Evolutionary conservation across 805 yeast species (phyloP).

Genomic region (Monosporozyma unispora): DNA sequence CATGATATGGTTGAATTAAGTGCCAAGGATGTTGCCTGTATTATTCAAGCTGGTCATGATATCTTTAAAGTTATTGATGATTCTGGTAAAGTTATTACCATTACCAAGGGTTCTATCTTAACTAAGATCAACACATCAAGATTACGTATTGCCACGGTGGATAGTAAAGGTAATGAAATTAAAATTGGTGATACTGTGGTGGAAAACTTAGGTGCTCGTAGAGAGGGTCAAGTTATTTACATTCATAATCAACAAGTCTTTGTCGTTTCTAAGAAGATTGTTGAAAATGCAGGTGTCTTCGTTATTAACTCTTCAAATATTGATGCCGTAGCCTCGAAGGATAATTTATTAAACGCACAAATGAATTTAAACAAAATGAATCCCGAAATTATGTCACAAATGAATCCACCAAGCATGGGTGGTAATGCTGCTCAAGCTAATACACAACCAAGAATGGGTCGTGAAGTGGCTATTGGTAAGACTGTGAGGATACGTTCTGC

Average conservation of each 20-base stretch:
- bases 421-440: conserved; percentile 38
- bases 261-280: conserved; percentile 65
- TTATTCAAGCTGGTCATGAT: conserved; percentile 84
- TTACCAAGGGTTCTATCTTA: conserved; percentile 75
- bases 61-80: conserved; percentile 70
- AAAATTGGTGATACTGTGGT: conserved; percentile 89
- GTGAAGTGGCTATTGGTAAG: conserved; percentile 74
- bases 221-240: conserved; percentile 83
- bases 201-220: conserved; percentile 72
- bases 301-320: conserved; percentile 69
- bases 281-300: conserved; percentile 87
- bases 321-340: conserved; percentile 76
- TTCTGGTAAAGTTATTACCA: conserved; percentile 64
- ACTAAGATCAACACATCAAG: conserved; percentile 61
- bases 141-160: conserved; percentile 81
- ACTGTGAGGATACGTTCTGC: conserved; percentile 88
- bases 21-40: conserved; percentile 79
- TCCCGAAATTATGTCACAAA: conserved; percentile 43
- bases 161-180: conserved; percentile 73
- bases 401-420: conserved; percentile 48
- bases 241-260: conserved; percentile 74
- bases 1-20: conserved; percentile 86
- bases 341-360: conserved; percentile 33
- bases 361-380: conserved; percentile 80
- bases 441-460: conserved; percentile 49